These are phyloP conservation scores for Henningerozyma blattae DNA, from an alignment of 805 yeast genomes.

Conservation along the genomic window DNA sequence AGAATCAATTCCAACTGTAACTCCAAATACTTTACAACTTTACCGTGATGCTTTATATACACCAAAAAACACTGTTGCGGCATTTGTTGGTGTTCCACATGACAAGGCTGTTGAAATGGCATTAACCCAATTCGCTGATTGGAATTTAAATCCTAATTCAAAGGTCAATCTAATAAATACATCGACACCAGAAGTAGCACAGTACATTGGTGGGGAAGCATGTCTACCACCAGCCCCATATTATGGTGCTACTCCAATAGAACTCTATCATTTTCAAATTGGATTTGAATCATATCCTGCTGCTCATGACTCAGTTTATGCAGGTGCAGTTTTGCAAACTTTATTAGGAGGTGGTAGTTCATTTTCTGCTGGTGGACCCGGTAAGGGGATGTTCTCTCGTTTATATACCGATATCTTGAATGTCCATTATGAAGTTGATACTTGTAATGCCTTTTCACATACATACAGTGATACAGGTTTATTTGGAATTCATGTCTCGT, in stretches of 20 bases:
- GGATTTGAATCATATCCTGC: slow-evolving; percentile 84
- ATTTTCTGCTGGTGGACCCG: slow-evolving; percentile 98
- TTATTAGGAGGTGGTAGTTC: slow-evolving; percentile 95
- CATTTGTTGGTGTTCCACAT: slow-evolving; percentile 77
- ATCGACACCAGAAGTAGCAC: slow-evolving; percentile 27
- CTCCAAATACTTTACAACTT: slow-evolving; percentile 37
- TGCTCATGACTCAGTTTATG: slow-evolving; percentile 76
- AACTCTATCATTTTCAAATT: slow-evolving; percentile 72
- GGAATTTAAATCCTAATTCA: slow-evolving; percentile 22
- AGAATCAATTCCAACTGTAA: slow-evolving; percentile 48
- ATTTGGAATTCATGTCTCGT: slow-evolving; percentile 78
- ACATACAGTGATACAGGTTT: slow-evolving; percentile 83
- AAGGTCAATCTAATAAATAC: slow-evolving; percentile 19
- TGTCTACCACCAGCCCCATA: slow-evolving; percentile 43
- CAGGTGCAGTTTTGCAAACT: slow-evolving; percentile 81
- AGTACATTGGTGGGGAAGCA: slow-evolving; percentile 49
- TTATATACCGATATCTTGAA: slow-evolving; percentile 84
- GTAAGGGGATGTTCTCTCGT: slow-evolving; percentile 96
- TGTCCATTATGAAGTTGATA: slow-evolving; percentile 83
- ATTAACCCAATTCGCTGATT: slow-evolving; percentile 49
- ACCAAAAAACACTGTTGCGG: slow-evolving; percentile 75
- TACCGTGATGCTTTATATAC: slow-evolving; percentile 58
- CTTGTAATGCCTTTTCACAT: slow-evolving; percentile 79
- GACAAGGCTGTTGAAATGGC: slow-evolving; percentile 55
- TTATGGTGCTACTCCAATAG: slow-evolving; percentile 50